phyloP scores from a whole-genome alignment of 192 early-diverging fungal species.

The Backusella morwellensis region DNA sequence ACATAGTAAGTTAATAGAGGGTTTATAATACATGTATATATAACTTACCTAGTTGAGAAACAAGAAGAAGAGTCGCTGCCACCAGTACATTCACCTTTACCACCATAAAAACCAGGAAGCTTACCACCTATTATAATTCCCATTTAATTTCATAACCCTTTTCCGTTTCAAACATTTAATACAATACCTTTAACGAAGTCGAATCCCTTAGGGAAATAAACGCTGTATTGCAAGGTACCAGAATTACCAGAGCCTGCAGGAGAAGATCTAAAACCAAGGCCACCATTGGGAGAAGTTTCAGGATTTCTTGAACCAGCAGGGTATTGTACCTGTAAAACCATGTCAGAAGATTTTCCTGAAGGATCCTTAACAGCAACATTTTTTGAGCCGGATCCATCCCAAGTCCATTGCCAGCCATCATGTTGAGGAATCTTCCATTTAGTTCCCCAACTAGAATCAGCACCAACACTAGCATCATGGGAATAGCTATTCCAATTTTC shows the following conservation, averaged over 20 bases:
- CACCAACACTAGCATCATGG: neutral
- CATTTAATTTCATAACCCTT: neutral
- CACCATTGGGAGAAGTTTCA: constrained; percentile 15
- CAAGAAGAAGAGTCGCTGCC: constrained; percentile 44
- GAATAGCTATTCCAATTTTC: constrained; percentile 12
- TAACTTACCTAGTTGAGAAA: constrained; percentile 50
- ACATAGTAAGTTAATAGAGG: neutral
- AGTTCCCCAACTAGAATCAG: neutral
- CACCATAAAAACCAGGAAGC: constrained; percentile 55
- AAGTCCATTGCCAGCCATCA: constrained; percentile 11
- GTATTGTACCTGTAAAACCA: constrained; percentile 26
- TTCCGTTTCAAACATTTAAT: neutral
- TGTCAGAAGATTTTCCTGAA: neutral
- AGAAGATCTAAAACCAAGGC: constrained; percentile 34
- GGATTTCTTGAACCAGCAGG: constrained; percentile 35
- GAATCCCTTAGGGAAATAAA: constrained; percentile 48
- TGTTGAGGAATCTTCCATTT: constrained; percentile 8
- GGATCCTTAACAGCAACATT: constrained; percentile 19
- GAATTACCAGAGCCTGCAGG: constrained; percentile 12
- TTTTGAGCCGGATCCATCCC: neutral
- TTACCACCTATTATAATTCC: constrained; percentile 43
- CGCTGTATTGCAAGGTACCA: constrained; percentile 25
- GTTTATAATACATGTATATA: neutral
- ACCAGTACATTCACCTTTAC: constrained; percentile 44
- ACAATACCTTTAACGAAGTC: constrained; percentile 46